These are phyloP conservation scores for Fusarium agapanthi DNA, from an alignment of 2,329 filamentous ascomycete species.

Conservation along the genomic window DNA sequence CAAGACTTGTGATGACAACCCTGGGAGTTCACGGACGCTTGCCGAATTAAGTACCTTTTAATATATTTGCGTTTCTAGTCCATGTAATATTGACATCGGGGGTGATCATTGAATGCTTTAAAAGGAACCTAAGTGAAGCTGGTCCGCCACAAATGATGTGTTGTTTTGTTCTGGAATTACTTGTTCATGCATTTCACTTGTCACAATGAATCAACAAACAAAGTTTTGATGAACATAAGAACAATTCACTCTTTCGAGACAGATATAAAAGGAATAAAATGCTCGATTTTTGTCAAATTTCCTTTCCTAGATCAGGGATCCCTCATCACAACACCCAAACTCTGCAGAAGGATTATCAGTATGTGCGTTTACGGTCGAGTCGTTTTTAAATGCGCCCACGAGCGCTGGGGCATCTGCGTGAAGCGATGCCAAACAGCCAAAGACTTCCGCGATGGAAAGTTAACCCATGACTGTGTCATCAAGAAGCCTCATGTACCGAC, in stretches of 20 bases:
- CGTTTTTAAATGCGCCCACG: slow-evolving; percentile 41
- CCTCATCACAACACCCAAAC: not conserved
- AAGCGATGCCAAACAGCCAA: slow-evolving; percentile 33
- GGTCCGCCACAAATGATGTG: not conserved
- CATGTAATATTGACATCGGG: not conserved
- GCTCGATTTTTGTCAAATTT: not conserved
- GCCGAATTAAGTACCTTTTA: not conserved
- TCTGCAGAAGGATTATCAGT: slow-evolving; percentile 3
- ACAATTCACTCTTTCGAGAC: not conserved
- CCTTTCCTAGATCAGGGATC: not conserved
- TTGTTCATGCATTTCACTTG: slow-evolving; percentile 6
- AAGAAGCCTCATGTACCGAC: slow-evolving; percentile 36
- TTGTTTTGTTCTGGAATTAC: not conserved
- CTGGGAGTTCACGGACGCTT: not conserved
- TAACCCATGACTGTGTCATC: slow-evolving; percentile 27
- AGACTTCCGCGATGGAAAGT: slow-evolving; percentile 11
- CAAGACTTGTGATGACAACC: not conserved
- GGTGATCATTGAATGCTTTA: not conserved
- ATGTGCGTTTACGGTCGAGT: slow-evolving; percentile 44
- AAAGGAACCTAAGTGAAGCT: not conserved
- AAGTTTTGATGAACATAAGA: not conserved
- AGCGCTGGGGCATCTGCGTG: slow-evolving; percentile 39
- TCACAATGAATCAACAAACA: not conserved
- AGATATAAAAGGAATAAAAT: slow-evolving; percentile 14
- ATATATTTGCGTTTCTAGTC: not conserved